Base-by-base conservation (phyloP, 495 filamentous ascomycete species). In the Aspergillus sclerotiicarbonarius region DNA sequence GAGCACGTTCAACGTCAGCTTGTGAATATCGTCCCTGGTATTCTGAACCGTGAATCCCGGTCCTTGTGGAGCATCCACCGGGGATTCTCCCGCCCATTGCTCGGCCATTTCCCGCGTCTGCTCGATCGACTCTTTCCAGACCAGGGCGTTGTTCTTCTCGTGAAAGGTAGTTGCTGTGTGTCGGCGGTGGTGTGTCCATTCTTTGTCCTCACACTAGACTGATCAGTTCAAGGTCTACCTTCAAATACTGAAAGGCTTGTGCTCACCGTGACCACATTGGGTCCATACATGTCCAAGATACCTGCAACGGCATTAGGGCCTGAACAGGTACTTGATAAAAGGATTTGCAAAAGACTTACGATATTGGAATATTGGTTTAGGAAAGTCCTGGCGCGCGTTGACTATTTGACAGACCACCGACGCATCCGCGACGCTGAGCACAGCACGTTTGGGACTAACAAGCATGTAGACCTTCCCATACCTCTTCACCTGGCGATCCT, bases 121-220 rank as follows among this genome's bases (percentile, higher is more conserved):
- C 1, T 48, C 44, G 18, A 76, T 55, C 0, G 62, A 58, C 43
- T 79, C 70, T 5, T 62, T 29, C 78, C 78, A 84, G 0, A 82
- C 79, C 1, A 79, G 51, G 9, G 56, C 54, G 49, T 76, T 80
- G 59, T 74, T 80, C 50, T 71, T 74, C 57, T 84, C 79, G 41
- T 75, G 79, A 66, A 83, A 82, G 9, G 70, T 68, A 0, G 61
- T 53, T 4, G 69, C 64, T 0, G 74, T 69, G 8, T 76, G 56
- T 50, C 76, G 81, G 15, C 80, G 70, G 51, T 80, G 76, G 18
- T 62, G 71, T 16, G 73, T 69, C 80, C 80, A 84, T n/a, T 74
- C 56, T 15, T 64, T 25, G 18, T 69, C 73, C 30, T 79, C 71
- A 16, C 64, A 66, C 62, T 76, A 55, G 8, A 13, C 30, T 8